Conservation (phyloP, 306 rosid genomes). For the Luffa acutangula region DNA sequence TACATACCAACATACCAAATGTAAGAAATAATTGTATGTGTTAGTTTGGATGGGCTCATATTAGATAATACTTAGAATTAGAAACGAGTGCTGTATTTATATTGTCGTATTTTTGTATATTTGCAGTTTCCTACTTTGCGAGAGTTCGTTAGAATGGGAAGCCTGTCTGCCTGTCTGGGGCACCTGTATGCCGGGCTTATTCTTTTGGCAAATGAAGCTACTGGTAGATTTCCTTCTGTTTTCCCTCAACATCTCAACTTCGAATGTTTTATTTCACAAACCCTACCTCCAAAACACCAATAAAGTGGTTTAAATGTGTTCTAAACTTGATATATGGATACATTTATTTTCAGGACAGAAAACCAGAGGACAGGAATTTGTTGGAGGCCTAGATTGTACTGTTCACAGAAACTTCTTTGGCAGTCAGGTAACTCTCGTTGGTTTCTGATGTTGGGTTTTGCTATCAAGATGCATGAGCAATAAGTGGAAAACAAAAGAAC, state of each 20-base stretch:
- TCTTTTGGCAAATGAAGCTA: conserved; percentile 71
- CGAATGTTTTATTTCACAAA: not conserved
- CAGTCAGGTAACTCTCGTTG: no score
- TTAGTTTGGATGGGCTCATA: not conserved
- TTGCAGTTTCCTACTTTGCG: not conserved
- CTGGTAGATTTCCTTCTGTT: conserved; percentile 29
- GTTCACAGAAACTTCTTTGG: no score
- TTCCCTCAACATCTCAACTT: not conserved
- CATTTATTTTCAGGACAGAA: no score
- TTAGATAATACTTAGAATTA: no score
- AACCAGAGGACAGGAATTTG: no score
- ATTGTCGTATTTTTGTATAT: not conserved
- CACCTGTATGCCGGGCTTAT: conserved; percentile 90
- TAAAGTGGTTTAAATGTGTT: no score
- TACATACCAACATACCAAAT: not conserved
- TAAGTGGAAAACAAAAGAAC: not conserved
- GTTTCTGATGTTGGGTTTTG: no score
- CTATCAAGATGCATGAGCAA: not conserved
- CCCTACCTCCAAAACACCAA: not conserved
- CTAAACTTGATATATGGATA: no score
- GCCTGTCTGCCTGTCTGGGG: conserved; percentile 77
- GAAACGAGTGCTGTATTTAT: not conserved
- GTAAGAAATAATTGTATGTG: not conserved
- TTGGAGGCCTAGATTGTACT: no score
- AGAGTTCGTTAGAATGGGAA: conserved; percentile 77